Conservation (phyloP, 2,329 filamentous ascomycete genomes). For the Huntiella decipiens region DNA sequence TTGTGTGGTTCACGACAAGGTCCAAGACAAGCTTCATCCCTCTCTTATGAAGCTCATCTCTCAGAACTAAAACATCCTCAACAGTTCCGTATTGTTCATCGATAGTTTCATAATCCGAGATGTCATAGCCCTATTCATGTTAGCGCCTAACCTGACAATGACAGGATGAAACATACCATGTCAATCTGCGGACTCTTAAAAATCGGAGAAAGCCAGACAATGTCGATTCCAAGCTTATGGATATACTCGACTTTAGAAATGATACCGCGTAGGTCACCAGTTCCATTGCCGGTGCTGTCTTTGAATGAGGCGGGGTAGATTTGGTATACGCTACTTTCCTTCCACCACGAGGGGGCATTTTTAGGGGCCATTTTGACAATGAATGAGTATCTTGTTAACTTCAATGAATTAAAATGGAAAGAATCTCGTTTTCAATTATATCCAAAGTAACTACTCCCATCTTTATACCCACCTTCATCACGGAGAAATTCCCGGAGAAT, state of each 20-base stretch:
- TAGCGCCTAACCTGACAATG: slow-evolving; percentile 3
- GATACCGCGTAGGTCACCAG: slow-evolving; percentile 38
- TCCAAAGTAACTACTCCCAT: no score
- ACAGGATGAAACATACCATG: slow-evolving; percentile 27
- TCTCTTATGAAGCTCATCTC: slow-evolving; percentile 38
- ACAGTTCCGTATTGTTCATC: slow-evolving; percentile 49
- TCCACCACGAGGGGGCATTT: slow-evolving; percentile 32
- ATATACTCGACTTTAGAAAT: slow-evolving; percentile 37
- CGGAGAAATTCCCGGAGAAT: no score
- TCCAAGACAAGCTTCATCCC: slow-evolving; percentile 55
- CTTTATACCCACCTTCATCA: no score
- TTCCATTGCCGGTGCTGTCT: slow-evolving; percentile 35
- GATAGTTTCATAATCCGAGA: slow-evolving; percentile 48
- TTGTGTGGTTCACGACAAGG: slow-evolving; percentile 56
- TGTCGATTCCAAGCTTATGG: slow-evolving; percentile 34
- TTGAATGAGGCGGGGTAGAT: slow-evolving; percentile 44
- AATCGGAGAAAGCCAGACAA: slow-evolving; percentile 34
- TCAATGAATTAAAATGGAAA: not conserved
- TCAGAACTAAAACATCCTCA: slow-evolving; percentile 44
- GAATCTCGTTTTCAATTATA: no score
- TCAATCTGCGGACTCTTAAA: slow-evolving; percentile 39
- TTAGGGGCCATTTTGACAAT: not conserved
- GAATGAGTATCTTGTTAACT: not conserved
- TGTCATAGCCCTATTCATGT: slow-evolving; percentile 39
- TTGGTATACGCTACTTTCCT: slow-evolving; percentile 40